phyloP scores from a whole-genome alignment of 1,139 yeast genomes.

The Sporopachydermia cereana region DNA sequence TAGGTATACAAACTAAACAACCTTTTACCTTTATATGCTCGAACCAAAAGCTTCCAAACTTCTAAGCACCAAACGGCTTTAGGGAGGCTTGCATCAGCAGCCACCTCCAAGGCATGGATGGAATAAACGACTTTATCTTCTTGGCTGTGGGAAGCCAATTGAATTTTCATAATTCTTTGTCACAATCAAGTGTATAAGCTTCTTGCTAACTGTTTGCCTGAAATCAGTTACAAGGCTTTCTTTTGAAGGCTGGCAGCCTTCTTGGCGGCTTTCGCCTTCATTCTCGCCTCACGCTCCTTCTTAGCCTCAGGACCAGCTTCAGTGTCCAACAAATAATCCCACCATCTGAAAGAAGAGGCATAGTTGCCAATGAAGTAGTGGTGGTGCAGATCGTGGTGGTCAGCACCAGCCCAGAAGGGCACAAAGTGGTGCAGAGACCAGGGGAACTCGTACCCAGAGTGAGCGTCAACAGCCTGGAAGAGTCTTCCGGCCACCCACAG shows the following conservation, averaged over 20 bases:
- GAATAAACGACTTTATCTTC: too few species aligned
- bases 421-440: conserved; percentile 85
- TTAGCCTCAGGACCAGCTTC: conserved; percentile 35
- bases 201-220: not conserved
- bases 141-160: too few species aligned
- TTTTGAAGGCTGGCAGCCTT: conserved; percentile 15
- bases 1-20: too few species aligned
- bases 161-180: too few species aligned
- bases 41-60: too few species aligned
- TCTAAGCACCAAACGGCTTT: too few species aligned
- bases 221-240: too few species aligned
- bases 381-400: conserved; percentile 93
- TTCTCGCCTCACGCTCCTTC: conserved; percentile 41
- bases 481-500: conserved; percentile 82
- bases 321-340: conserved; percentile 76
- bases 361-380: conserved; percentile 79
- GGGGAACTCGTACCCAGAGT: conserved; percentile 95
- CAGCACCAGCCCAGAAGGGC: conserved; percentile 98
- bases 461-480: conserved; percentile 92
- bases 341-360: conserved; percentile 89
- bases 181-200: not conserved
- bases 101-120: too few species aligned
- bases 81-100: too few species aligned
- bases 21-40: too few species aligned
- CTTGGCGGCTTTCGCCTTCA: conserved; percentile 39